Evolutionary conservation across 257 asterid genomes (phyloP).

Genomic region (Ocimum tenuiflorum): DNA sequence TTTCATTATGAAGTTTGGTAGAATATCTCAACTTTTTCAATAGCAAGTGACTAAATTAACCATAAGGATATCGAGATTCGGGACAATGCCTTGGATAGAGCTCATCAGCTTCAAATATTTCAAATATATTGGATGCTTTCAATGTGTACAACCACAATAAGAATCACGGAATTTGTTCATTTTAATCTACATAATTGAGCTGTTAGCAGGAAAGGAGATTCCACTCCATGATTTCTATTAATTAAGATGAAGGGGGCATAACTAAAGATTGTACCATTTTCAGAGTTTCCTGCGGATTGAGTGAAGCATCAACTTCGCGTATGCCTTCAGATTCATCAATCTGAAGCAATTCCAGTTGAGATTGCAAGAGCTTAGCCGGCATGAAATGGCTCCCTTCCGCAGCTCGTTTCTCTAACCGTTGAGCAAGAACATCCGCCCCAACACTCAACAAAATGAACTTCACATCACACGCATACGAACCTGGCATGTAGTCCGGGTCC

Average conservation of each 20-base stretch:
- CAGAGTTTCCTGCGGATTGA: constrained; percentile 47
- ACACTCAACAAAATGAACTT: constrained; percentile 59
- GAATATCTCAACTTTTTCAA: too few species aligned
- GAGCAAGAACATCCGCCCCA: constrained; percentile 46
- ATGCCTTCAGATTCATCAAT: constrained; percentile 77
- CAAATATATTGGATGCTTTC: too few species aligned
- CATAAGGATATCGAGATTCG: too few species aligned
- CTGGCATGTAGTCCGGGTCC: constrained; percentile 40
- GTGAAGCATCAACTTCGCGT: constrained; percentile 59
- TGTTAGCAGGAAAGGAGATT: neutral
- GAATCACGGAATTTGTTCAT: neutral
- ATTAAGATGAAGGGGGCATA: neutral
- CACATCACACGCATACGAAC: constrained; percentile 28
- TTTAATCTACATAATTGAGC: neutral
- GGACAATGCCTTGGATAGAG: too few species aligned
- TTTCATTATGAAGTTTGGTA: too few species aligned
- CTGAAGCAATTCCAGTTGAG: constrained; percentile 72
- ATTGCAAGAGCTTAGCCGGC: constrained; percentile 71
- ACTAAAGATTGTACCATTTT: constrained; percentile 32
- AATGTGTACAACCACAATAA: too few species aligned
- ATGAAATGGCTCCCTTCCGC: constrained; percentile 75
- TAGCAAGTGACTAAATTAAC: too few species aligned
- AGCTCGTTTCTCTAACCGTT: constrained; percentile 54
- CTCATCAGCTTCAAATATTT: too few species aligned
- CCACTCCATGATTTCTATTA: neutral